Percentiles rank a stretch among this genome's conserved stretches.
These are phyloP conservation scores for Physcia stellaris DNA, from an alignment of 495 filamentous ascomycete species.

Conservation along the genomic window DNA sequence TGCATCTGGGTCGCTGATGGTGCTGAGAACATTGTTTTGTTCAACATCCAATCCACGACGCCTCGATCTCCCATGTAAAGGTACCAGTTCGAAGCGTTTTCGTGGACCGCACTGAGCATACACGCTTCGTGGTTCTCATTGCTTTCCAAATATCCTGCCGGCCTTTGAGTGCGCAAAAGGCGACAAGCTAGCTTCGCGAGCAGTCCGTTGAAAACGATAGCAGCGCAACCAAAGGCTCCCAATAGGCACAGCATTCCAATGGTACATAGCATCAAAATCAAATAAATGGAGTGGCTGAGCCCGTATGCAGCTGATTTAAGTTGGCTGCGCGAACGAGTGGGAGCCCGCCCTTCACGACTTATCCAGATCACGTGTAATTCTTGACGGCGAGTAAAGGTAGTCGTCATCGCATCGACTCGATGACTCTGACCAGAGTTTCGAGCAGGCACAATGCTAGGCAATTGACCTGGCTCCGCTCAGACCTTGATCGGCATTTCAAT, in stretches of 20 bases:
- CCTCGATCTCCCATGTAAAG: constrained; percentile 13
- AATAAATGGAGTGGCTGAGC: too few species aligned
- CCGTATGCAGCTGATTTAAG: not conserved
- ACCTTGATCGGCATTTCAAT: constrained; percentile 1
- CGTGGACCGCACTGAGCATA: constrained; percentile 9
- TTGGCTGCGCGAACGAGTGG: not conserved
- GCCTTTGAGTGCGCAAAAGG: not conserved
- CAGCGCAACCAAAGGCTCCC: constrained; percentile 8
- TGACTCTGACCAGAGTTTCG: not conserved
- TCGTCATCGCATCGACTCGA: not conserved
- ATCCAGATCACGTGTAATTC: constrained; percentile 4
- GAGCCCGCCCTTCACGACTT: not conserved
- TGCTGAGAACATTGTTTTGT: constrained; percentile 11
- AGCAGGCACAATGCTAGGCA: not conserved
- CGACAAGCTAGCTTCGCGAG: constrained; percentile 5
- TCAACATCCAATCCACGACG: constrained; percentile 11
- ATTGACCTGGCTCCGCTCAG: not conserved
- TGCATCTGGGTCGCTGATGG: not conserved
- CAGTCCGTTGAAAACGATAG: constrained; percentile 2
- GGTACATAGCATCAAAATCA: not conserved
- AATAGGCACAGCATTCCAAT: constrained; percentile 1
- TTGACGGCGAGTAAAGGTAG: constrained; percentile 3
- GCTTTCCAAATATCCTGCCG: constrained; percentile 3
- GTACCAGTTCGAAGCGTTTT: constrained; percentile 11
- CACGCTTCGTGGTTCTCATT: constrained; percentile 13